Base-by-base conservation (phyloP, 2,329 filamentous ascomycete genomes). In the Cytospora chrysosperma region DNA sequence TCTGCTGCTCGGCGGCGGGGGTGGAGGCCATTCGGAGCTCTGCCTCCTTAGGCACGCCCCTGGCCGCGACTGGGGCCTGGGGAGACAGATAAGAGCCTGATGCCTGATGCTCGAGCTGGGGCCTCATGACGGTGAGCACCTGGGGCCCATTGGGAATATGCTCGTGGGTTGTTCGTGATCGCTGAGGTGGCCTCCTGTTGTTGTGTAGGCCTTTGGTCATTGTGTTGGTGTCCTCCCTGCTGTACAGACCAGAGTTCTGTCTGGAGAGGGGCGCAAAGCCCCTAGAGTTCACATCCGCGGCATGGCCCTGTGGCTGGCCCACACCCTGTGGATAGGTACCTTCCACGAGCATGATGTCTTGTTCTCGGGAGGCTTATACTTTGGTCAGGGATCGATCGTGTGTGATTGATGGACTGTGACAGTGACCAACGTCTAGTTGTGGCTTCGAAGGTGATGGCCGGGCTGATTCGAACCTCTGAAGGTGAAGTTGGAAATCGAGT, bases 201-300 rank as follows among this genome's bases (percentile, higher is more conserved):
- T 51, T 59, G 32, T 64, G 64, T 34, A 77, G 70, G 60, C 81
- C 78, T 62, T 72, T 75, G 61, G 75, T 72, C 63, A 65, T 54
- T 27, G 27, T 7, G 21, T 70, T 70, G 62, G 80, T 75, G 59
- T 82, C 80, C 63, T 82, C 79, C 32, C 75, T 71, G 54, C 72
- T 74, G 70, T 76, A 74, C 37, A 59, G 30, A 12, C 65, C 62
- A 26, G 64, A 66, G 47, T 67, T 64, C 32, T 67, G 65, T 19
- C 63, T 58, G 52, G 65, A 69, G 47, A 59, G 65, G 56, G 66
- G 68, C 64, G 53, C 61, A 28, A 63, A 67, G 40, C 62, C 56
- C 49, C 65, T 67, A 13, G 60, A 56, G 34, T 34, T 55, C 30
- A 54, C 32, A 9, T 64, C 62, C 12, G 47, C 13, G 10, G 53